Percentiles rank a stretch among this genome's conserved stretches.
phyloP scores from a whole-genome alignment of 768 basidiomycete genomes.

The Panellus pusillus region DNA sequence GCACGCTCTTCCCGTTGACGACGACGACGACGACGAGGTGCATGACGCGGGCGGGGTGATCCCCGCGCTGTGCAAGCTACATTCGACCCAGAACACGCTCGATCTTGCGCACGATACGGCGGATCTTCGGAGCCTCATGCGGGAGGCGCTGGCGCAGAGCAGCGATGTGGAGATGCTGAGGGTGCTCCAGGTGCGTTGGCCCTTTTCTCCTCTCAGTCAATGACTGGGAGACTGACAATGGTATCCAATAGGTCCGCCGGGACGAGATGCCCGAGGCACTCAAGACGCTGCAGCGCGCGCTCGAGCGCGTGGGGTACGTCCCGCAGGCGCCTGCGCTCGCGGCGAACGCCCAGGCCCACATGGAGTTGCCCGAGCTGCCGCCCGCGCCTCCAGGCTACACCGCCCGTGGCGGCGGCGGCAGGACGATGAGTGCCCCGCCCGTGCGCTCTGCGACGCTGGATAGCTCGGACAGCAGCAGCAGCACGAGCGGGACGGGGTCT shows the following conservation, averaged over 20 bases:
- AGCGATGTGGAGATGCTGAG: slow-evolving; percentile 65
- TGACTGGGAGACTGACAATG: neutral
- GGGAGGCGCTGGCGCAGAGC: slow-evolving; percentile 52
- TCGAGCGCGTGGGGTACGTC: slow-evolving; percentile 42
- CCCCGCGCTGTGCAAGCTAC: slow-evolving; percentile 26
- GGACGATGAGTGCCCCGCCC: neutral
- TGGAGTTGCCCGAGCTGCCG: neutral
- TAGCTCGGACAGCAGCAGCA: slow-evolving; percentile 17
- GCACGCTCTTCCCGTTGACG: neutral
- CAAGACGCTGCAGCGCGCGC: slow-evolving; percentile 72
- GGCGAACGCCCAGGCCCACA: neutral
- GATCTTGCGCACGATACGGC: slow-evolving; percentile 55
- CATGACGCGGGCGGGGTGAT: slow-evolving; percentile 14
- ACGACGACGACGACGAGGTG: neutral
- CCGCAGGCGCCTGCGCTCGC: neutral
- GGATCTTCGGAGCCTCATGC: slow-evolving; percentile 60
- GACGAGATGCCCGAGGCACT: slow-evolving; percentile 80
- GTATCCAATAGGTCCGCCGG: slow-evolving; percentile 41
- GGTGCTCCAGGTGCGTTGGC: slow-evolving; percentile 46
- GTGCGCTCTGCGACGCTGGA: slow-evolving; percentile 1
- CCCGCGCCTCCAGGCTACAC: slow-evolving; percentile 6
- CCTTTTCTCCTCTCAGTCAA: neutral
- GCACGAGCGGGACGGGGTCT: neutral
- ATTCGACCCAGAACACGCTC: slow-evolving; percentile 39
- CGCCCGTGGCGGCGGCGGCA: neutral